A percentile compares a stretch with the other conserved stretches of the same genome.
These are phyloP conservation scores for Dothiorella sarmentorum DNA, from an alignment of 2,329 filamentous ascomycete species.

Conservation along the genomic window DNA sequence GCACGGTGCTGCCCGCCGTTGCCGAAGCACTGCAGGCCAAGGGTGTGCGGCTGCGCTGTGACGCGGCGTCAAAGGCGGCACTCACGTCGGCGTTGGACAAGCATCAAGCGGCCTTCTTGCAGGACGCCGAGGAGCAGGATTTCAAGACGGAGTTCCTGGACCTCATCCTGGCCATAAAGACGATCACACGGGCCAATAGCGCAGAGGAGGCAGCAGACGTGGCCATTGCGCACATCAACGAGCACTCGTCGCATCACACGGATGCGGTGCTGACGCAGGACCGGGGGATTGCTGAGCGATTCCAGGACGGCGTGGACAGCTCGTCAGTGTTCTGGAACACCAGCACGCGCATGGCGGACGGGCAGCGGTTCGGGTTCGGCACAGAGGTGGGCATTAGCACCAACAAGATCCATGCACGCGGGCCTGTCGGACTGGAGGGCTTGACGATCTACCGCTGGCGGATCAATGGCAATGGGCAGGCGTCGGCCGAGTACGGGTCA, in stretches of 20 bases:
- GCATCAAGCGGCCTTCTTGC: slow-evolving; percentile 48
- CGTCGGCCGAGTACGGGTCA: slow-evolving; percentile 68
- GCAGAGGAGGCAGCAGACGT: slow-evolving; percentile 50
- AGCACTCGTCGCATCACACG: slow-evolving; percentile 89
- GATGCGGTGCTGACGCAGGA: slow-evolving; percentile 81
- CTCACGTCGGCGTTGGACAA: slow-evolving; percentile 50
- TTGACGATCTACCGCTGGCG: slow-evolving; percentile 98
- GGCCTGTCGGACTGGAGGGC: slow-evolving; percentile 90
- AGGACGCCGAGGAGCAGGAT: slow-evolving; percentile 66
- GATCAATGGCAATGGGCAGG: slow-evolving; percentile 77
- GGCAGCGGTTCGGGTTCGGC: slow-evolving; percentile 95
- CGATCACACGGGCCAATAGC: slow-evolving; percentile 49
- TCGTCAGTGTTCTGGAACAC: slow-evolving; percentile 97
- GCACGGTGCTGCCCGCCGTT: slow-evolving; percentile 64
- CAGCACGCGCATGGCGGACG: slow-evolving; percentile 89
- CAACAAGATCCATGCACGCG: slow-evolving; percentile 94
- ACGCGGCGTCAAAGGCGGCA: slow-evolving; percentile 62
- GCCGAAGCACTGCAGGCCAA: slow-evolving; percentile 71
- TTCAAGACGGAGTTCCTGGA: slow-evolving; percentile 88
- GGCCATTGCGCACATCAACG: slow-evolving; percentile 86
- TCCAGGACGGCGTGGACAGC: slow-evolving; percentile 82
- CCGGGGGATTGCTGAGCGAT: slow-evolving; percentile 66
- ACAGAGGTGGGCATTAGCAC: slow-evolving; percentile 98
- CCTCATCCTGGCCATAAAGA: slow-evolving; percentile 78
- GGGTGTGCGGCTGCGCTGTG: slow-evolving; percentile 81